These are phyloP conservation scores for Cutaneotrichosporon sp. DNA, from an alignment of 1,284 basidiomycete species.

Conservation along the genomic window DNA sequence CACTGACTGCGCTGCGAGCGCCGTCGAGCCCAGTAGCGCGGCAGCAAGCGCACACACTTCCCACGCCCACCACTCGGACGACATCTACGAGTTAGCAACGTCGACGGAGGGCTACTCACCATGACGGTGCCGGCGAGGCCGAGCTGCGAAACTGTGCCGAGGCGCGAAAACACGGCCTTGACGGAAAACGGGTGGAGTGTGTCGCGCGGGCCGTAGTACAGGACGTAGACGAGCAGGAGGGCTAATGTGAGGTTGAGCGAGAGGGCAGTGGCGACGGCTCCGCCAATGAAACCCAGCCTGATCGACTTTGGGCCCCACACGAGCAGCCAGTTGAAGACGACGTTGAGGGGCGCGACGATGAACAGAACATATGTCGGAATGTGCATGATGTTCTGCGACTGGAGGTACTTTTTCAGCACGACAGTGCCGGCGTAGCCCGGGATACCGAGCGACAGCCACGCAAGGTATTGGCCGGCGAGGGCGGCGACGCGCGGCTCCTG, in stretches of 20 bases:
- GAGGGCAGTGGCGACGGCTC: conserved; percentile 81
- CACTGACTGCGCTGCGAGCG: conserved; percentile 54
- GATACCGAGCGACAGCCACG: conserved; percentile 71
- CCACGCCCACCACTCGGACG: conserved; percentile 51
- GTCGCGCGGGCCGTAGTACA: conserved; percentile 66
- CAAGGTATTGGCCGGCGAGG: conserved; percentile 70
- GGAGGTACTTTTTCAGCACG: conserved; percentile 58
- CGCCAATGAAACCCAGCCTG: conserved; percentile 85
- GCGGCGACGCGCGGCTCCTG: conserved; percentile 80
- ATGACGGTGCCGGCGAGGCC: conserved; percentile 62
- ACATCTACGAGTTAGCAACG: conserved; percentile 37
- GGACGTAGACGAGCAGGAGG: conserved; percentile 64
- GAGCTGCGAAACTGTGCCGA: conserved; percentile 67
- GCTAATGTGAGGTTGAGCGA: conserved; percentile 72
- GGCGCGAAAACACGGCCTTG: conserved; percentile 60
- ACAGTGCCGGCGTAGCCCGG: conserved; percentile 63
- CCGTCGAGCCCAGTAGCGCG: conserved; percentile 46
- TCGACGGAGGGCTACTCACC: conserved; percentile 51
- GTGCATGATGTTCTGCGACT: conserved; percentile 78
- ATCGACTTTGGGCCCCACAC: conserved; percentile 77
- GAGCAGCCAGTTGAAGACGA: conserved; percentile 73
- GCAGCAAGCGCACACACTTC: conserved; percentile 46
- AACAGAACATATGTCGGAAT: conserved; percentile 82
- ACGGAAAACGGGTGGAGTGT: conserved; percentile 76
- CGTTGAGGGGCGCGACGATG: conserved; percentile 80